phyloP scores from a whole-genome alignment of 2,329 filamentous ascomycete genomes.

The Trichophyton benhamiae region DNA sequence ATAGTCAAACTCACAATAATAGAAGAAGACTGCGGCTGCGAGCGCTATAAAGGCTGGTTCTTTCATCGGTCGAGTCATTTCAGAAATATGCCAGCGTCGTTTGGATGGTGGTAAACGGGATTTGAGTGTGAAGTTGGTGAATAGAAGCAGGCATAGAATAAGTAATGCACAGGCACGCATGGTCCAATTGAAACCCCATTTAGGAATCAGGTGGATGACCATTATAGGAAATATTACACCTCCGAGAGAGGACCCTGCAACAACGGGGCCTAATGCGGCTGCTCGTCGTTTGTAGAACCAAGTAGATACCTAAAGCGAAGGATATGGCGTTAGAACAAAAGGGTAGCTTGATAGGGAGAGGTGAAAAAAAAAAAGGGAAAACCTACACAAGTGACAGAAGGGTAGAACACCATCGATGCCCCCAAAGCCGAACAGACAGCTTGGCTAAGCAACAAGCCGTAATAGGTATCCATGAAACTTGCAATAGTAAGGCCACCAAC shows the following conservation, averaged over 20 bases:
- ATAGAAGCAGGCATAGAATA: slow-evolving; percentile 45
- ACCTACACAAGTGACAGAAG: slow-evolving; percentile 25
- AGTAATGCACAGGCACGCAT: slow-evolving; percentile 47
- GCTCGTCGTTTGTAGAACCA: slow-evolving; percentile 44
- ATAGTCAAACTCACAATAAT: not conserved
- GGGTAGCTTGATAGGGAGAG: slow-evolving; percentile 5
- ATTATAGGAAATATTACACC: slow-evolving; percentile 45
- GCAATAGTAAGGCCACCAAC: slow-evolving; percentile 55
- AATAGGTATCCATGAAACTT: slow-evolving; percentile 43
- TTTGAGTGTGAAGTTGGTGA: slow-evolving; percentile 42
- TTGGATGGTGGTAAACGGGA: slow-evolving; percentile 29
- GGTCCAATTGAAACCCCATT: slow-evolving; percentile 45
- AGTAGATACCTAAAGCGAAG: slow-evolving; percentile 48
- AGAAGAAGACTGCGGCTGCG: slow-evolving; percentile 39
- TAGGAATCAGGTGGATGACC: slow-evolving; percentile 31
- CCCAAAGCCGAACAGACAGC: slow-evolving; percentile 42
- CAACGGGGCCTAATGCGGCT: slow-evolving; percentile 48
- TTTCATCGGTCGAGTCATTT: slow-evolving; percentile 37
- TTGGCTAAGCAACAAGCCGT: slow-evolving; percentile 37
- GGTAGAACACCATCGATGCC: slow-evolving; percentile 39
- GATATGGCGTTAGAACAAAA: slow-evolving; percentile 44
- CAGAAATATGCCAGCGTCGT: slow-evolving; percentile 34
- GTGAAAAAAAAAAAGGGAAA: slow-evolving; percentile 36
- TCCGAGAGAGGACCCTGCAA: slow-evolving; percentile 44
- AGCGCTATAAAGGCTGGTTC: slow-evolving; percentile 37